Percentiles rank a stretch among this genome's conserved stretches.
These are phyloP conservation scores for Nadsonia commutata DNA, from an alignment of 1,139 yeast genomes.

Conservation along the genomic window DNA sequence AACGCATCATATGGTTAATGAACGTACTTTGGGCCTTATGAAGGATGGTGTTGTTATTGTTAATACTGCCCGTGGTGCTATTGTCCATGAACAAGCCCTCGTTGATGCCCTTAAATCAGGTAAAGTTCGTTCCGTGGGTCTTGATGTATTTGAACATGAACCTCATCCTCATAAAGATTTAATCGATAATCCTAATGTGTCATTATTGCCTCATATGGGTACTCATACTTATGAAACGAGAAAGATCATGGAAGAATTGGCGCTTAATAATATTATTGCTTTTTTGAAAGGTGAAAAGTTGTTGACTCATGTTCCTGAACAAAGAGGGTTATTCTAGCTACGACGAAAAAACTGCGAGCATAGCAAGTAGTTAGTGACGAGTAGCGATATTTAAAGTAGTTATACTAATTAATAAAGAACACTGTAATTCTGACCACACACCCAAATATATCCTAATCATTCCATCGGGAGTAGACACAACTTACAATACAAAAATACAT, in stretches of 20 bases:
- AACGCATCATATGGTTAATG: slow-evolving; percentile 43
- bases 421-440: too few species aligned
- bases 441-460: too few species aligned
- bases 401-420: too few species aligned
- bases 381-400: too few species aligned
- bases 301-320: slow-evolving; percentile 30
- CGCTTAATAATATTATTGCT: slow-evolving; percentile 30
- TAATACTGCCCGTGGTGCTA: slow-evolving; percentile 67
- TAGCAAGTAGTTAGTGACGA: too few species aligned
- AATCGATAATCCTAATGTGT: slow-evolving; percentile 45
- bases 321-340: slow-evolving; percentile 8
- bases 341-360: too few species aligned
- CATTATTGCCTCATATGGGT: slow-evolving; percentile 65
- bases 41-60: slow-evolving; percentile 49
- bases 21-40: slow-evolving; percentile 29
- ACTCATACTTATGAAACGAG: slow-evolving; percentile 45
- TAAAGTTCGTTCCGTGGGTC: slow-evolving; percentile 55
- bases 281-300: slow-evolving; percentile 43
- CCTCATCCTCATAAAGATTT: slow-evolving; percentile 44
- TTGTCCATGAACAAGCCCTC: slow-evolving; percentile 60
- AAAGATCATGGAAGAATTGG: slow-evolving; percentile 42
- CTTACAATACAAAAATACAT: too few species aligned
- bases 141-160: slow-evolving; percentile 68
- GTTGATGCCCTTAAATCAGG: slow-evolving; percentile 55
- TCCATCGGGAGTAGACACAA: too few species aligned